These are phyloP conservation scores for Moniliella sp. DNA, from an alignment of 1,284 basidiomycete genomes.

Conservation along the genomic window DNA sequence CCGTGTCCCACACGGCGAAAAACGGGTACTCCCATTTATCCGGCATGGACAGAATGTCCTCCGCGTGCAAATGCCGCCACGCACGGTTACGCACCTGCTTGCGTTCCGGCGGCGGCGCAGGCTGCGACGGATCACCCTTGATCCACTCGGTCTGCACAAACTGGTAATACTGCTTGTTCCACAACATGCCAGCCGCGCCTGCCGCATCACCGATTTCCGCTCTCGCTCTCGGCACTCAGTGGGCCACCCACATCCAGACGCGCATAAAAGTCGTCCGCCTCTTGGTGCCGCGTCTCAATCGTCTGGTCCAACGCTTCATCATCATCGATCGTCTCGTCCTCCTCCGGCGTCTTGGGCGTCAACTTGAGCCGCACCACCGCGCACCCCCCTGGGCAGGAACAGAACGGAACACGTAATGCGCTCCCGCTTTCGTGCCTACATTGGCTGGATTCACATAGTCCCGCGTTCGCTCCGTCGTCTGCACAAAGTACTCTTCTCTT, in stretches of 20 bases:
- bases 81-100: conserved; percentile 63
- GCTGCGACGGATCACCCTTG: conserved; percentile 78
- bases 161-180: conserved; percentile 88
- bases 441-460: conserved; percentile 56
- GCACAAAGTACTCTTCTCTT: conserved; percentile 15
- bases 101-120: conserved; percentile 70
- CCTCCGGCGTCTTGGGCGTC: conserved; percentile 53
- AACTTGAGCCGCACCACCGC: conserved; percentile 84
- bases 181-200: conserved; percentile 91
- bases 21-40: conserved; percentile 77
- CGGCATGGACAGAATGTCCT: conserved; percentile 91
- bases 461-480: conserved; percentile 11
- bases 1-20: conserved; percentile 54
- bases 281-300: conserved; percentile 56
- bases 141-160: conserved; percentile 92
- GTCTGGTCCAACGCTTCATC: conserved; percentile 71
- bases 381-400: conserved; percentile 81
- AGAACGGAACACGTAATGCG: conserved; percentile 65
- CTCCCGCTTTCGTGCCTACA: conserved; percentile 72
- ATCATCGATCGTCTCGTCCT: conserved; percentile 57
- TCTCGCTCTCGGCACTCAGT: conserved; percentile 64
- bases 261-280: conserved; percentile 90
- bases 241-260: conserved; percentile 50
- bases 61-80: conserved; percentile 64
- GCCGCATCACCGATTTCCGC: conserved; percentile 80